These are phyloP conservation scores for Neopestalotiopsis rosae DNA, from an alignment of 2,329 filamentous ascomycete species.

Conservation along the genomic window DNA sequence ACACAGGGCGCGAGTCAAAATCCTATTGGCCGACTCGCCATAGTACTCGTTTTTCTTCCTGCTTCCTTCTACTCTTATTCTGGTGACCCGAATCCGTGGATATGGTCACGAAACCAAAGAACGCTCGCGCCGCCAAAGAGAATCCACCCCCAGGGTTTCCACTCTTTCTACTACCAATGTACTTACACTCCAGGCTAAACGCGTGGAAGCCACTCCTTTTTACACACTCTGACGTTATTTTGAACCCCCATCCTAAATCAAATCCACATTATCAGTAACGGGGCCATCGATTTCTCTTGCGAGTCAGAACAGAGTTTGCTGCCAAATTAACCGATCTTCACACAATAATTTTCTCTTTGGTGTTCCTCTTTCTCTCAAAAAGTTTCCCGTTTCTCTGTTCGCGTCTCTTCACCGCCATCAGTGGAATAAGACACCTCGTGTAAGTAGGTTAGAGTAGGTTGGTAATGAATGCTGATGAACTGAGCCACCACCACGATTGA, in stretches of 20 bases:
- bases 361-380: not conserved
- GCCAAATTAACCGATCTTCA: conserved; percentile 6
- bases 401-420: not conserved
- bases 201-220: not conserved
- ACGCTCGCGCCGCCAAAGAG: not conserved
- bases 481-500: conserved; percentile 2
- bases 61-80: not conserved
- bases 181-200: no score
- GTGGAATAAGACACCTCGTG: not conserved
- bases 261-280: not conserved
- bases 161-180: not conserved
- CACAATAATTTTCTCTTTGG: not conserved
- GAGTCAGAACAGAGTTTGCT: conserved; percentile 13
- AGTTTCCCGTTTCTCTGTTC: not conserved
- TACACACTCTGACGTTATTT: conserved; percentile 2
- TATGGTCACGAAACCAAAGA: not conserved
- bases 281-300: not conserved
- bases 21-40: conserved; percentile 4
- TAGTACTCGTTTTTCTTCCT: not conserved
- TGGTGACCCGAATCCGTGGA: conserved; percentile 11
- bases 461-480: not conserved
- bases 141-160: not conserved
- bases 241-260: not conserved
- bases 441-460: not conserved
- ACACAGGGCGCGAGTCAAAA: conserved; percentile 5